Conservation (phyloP, 495 filamentous ascomycete species). For the Massariosphaeria phaeospora region DNA sequence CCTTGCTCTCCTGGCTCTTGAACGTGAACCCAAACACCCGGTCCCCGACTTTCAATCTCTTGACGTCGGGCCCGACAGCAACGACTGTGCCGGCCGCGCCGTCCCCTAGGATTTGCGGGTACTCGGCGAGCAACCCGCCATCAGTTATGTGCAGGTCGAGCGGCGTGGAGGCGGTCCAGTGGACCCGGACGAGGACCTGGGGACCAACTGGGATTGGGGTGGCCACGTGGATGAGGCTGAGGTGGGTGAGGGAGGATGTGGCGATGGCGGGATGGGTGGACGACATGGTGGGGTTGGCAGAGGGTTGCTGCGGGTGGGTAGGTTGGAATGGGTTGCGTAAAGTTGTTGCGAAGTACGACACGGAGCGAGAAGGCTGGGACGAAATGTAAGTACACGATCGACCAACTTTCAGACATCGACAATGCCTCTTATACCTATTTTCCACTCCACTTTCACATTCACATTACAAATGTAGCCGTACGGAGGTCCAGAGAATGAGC, state of each 20-base stretch:
- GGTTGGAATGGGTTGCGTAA: too few relatives aligned
- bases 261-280: conserved; percentile 22
- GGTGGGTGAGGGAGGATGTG: conserved; percentile 15
- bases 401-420: too few relatives aligned
- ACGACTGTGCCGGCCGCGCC: conserved; percentile 46
- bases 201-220: conserved; percentile 14
- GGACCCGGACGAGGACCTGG: conserved; percentile 25
- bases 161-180: conserved; percentile 52
- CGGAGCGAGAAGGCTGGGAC: too few relatives aligned
- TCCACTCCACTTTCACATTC: too few relatives aligned
- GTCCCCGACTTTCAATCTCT: conserved; percentile 41
- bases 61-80: conserved; percentile 42
- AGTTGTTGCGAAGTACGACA: too few relatives aligned
- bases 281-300: conserved; percentile 5
- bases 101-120: conserved; percentile 40
- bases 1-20: conserved; percentile 39
- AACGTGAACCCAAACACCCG: conserved; percentile 50
- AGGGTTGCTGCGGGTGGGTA: too few relatives aligned
- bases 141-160: conserved; percentile 53
- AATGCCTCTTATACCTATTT: too few relatives aligned
- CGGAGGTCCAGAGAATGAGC: too few relatives aligned
- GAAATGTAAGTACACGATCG: too few relatives aligned
- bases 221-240: conserved; percentile 13
- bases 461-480: too few relatives aligned
- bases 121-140: conserved; percentile 45